Evolutionary conservation across 495 filamentous ascomycete species (phyloP), one percentile per base, ranked within the genome.

Genomic region (Penicillium coprophilum): DNA sequence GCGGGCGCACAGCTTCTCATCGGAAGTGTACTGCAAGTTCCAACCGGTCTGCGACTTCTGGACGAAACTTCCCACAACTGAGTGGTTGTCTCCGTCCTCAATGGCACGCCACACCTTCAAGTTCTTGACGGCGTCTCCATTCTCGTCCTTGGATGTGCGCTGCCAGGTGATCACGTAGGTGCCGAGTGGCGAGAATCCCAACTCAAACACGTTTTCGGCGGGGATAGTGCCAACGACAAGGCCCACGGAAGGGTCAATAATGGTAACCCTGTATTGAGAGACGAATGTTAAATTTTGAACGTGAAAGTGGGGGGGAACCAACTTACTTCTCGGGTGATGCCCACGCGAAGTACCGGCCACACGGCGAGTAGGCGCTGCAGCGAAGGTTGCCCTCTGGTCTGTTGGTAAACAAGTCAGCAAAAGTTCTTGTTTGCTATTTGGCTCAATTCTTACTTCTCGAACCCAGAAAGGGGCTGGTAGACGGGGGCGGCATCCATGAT

Each of bases 121-220:
- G 70, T 98, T 98, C 83, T 96, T 96, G 46, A 83, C 83, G 20
- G 95, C 89, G 68, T 96, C 88, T 38, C 95, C 95, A 54, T 89
- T 85, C 71, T 91, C 92, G 65, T 97, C 92, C 75, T 97, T 97
- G 39, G 85, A 82, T 34, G 88, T 87, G 44, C 94, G 86, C 75
- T 98, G 92, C 95, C 94, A 97, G 20, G 94, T 97, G 72, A 95
- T 96, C 63, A 96, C 76, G 76, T 87, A 97, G 53, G 88, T 92
- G 46, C 95, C 94, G 45, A 85, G 81, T 28, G 92, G 93, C 17
- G 94, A 97, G 74, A 98, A 98, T 52, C 88, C 89, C 59, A 98
- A 75, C 60, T 98, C 95, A 77, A 88, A 96, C 49, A 97, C 92
- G 66, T 91, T 91, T 27, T 87, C 72, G 30, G 89, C 83, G 39